Evolutionary conservation across 2,329 filamentous ascomycete species (phyloP), one percentile per base, ranked within the genome.

Genomic region (Chaetomium sp.): DNA sequence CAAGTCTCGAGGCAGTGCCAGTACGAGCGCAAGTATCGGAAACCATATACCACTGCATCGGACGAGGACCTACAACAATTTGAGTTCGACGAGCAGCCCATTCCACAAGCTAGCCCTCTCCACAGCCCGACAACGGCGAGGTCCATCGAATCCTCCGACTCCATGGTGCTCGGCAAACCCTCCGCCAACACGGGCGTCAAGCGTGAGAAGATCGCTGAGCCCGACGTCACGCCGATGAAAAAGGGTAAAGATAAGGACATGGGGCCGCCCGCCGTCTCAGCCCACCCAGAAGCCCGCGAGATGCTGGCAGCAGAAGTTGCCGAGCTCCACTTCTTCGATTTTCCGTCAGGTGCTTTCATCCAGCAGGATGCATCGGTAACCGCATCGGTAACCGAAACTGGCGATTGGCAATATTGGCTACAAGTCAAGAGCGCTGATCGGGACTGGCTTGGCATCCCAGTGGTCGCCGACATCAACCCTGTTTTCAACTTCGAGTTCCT

Each of bases 401-500:
- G 93, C 8, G 86, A 89, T 63, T 99, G 95, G 95, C 86, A 95
- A 70, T 99, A 98, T 78, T 98, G 93, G 93, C 82, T 99, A 35
- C 92, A 97, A 74, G 89, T 98, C 62, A 85, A 86, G 50, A 89
- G 90, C 67, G 83, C 86, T 47, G 87, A 91, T 38, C 88, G 87
- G 72, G 88, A 93, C 61, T 97, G 93, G 92, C 82, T 99, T 2
- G 93, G 93, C 25, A 91, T 96, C 69, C 85, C 90, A 2, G 87
- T 99, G 33, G 83, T 93, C 33, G 90, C 92, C 7, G 95, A 99
- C 71, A 92, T 98, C 77, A 98, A 98, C 72, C 95, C 95, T 0
- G 93, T 99, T 23, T 99, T 98, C 82, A 98, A 98, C 79, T 98
- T 97, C 70, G 95, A 99, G 76, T 98, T 94, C 72, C 83, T 97